Percentiles rank a stretch among this genome's conserved stretches.
phyloP scores from a whole-genome alignment of 768 basidiomycete genomes.

The Rhizopogon vesiculosus region DNA sequence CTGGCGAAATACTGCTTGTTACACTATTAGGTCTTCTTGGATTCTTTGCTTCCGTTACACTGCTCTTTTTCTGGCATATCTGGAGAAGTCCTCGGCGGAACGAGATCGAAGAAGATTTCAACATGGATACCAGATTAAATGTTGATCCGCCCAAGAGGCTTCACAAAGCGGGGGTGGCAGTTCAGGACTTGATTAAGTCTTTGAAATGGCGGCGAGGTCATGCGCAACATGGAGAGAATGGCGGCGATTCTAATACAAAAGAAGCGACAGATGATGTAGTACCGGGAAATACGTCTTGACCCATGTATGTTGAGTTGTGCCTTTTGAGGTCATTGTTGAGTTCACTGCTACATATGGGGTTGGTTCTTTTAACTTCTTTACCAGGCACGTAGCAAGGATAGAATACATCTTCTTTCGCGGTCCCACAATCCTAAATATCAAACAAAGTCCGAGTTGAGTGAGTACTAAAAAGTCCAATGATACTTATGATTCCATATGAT shows the following conservation, averaged over 20 bases:
- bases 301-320: too few species aligned
- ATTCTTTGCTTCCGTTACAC: conserved; percentile 5
- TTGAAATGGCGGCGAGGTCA: neutral
- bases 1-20: conserved; percentile 7
- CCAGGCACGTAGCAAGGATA: too few species aligned
- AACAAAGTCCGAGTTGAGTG: too few species aligned
- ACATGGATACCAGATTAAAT: neutral
- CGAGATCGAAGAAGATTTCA: conserved; percentile 3
- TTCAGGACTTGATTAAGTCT: neutral
- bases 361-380: too few species aligned
- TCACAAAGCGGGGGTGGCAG: too few species aligned
- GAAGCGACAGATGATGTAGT: neutral
- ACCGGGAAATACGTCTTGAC: neutral
- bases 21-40: conserved; percentile 9
- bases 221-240: neutral
- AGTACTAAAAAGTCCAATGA: too few species aligned
- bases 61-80: conserved; percentile 23
- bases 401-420: too few species aligned
- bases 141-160: too few species aligned
- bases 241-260: neutral
- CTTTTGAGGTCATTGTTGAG: too few species aligned
- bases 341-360: too few species aligned
- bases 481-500: neutral
- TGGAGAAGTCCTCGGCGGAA: conserved; percentile 8
- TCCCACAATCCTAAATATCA: too few species aligned